These are phyloP conservation scores for Trichoderma polysporum DNA, from an alignment of 2,329 filamentous ascomycete genomes.

Conservation along the genomic window DNA sequence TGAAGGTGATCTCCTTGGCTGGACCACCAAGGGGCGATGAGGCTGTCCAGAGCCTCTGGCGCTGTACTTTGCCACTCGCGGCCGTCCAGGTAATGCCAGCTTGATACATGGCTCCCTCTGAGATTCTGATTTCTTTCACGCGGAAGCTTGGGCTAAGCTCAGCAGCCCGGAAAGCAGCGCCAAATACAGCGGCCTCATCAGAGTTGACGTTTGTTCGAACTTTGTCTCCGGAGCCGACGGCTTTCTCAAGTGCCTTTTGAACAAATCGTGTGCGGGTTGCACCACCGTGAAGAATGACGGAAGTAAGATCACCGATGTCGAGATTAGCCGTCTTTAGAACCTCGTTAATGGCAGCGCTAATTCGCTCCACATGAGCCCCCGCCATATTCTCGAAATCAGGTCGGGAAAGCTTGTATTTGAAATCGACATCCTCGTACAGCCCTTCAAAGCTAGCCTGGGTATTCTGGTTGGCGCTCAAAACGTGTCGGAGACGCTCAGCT, in stretches of 20 bases:
- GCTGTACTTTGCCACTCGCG: conserved; percentile 66
- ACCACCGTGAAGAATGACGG: conserved; percentile 90
- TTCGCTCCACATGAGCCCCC: conserved; percentile 64
- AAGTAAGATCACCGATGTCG: conserved; percentile 74
- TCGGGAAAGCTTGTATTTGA: conserved; percentile 84
- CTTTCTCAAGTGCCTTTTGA: conserved; percentile 79
- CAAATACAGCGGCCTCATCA: conserved; percentile 94
- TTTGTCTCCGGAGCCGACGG: conserved; percentile 71
- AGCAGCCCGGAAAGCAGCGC: conserved; percentile 90
- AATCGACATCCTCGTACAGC: conserved; percentile 87
- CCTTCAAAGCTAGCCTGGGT: conserved; percentile 80
- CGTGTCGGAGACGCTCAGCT: conserved; percentile 79
- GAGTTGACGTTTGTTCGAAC: conserved; percentile 93
- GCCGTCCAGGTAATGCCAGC: conserved; percentile 73
- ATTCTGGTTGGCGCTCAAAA: conserved; percentile 89
- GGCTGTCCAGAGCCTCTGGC: conserved; percentile 81
- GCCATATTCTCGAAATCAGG: conserved; percentile 79
- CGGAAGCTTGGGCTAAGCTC: conserved; percentile 92
- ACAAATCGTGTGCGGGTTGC: conserved; percentile 90
- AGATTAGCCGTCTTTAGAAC: conserved; percentile 74
- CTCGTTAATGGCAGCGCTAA: conserved; percentile 67
- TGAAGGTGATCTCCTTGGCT: conserved; percentile 81
- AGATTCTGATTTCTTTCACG: conserved; percentile 90
- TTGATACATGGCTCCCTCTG: conserved; percentile 73
- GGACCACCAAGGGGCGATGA: conserved; percentile 72